These are phyloP conservation scores for Mortierella sp. DNA, from an alignment of 371 early-diverging fungal species.

Conservation along the genomic window DNA sequence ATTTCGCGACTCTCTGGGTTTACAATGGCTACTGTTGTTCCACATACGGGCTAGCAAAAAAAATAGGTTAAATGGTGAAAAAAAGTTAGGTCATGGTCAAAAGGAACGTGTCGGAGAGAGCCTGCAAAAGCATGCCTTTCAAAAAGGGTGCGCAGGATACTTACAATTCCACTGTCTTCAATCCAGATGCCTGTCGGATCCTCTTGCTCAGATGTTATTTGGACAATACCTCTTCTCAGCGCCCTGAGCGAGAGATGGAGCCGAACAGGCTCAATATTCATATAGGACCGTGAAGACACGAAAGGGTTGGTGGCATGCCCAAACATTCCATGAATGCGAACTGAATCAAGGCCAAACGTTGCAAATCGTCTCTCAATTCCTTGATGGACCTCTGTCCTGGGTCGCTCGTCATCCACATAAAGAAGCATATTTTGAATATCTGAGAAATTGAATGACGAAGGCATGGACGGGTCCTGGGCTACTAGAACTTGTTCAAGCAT, in stretches of 20 bases:
- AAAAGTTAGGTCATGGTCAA: background rate
- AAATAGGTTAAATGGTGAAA: background rate
- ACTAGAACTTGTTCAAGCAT: conserved; percentile 79
- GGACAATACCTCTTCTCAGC: conserved; percentile 68
- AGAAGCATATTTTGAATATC: conserved; percentile 72
- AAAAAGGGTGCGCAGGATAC: conserved; percentile 1
- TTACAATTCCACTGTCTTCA: conserved; percentile 78
- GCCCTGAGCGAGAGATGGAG: conserved; percentile 66
- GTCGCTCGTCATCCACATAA: conserved; percentile 65
- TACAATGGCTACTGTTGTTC: conserved; percentile 84
- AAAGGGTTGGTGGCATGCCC: conserved; percentile 75
- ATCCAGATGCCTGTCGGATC: conserved; percentile 62
- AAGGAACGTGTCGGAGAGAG: too few relatives aligned
- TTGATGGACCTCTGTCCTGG: conserved; percentile 62
- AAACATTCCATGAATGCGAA: conserved; percentile 71
- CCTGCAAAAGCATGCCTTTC: background rate
- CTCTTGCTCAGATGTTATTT: conserved; percentile 57
- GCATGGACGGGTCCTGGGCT: conserved; percentile 34
- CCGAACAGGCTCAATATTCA: conserved; percentile 69
- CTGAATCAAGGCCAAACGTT: conserved; percentile 62
- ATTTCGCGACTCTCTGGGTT: conserved; percentile 71
- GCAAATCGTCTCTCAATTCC: conserved; percentile 16
- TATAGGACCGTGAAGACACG: conserved; percentile 79
- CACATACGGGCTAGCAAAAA: background rate
- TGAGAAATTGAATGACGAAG: background rate